A percentile compares a stretch with the other conserved stretches of the same genome.
Conservation (phyloP, 106 monocot genomes). For the Dactylorhiza incarnata region DNA sequence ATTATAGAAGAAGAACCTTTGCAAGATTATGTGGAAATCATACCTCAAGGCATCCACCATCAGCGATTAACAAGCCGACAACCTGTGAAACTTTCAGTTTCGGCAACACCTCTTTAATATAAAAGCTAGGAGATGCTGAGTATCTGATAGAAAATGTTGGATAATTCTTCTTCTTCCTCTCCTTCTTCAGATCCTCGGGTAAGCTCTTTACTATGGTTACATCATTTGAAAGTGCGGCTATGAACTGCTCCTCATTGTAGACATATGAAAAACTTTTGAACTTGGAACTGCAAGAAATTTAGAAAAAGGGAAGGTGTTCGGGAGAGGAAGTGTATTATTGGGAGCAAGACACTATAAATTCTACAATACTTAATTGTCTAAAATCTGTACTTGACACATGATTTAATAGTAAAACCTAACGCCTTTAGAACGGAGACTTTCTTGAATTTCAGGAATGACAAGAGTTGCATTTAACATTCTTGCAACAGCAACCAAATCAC, state of each 20-base stretch:
- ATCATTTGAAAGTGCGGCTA: conserved; percentile 70
- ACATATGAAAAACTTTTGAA: conserved; percentile 93
- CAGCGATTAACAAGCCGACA: conserved; percentile 54
- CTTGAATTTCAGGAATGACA: conserved; percentile 87
- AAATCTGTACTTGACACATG: not conserved
- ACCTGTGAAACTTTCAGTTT: conserved; percentile 66
- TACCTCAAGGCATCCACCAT: conserved; percentile 92
- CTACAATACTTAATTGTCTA: not conserved
- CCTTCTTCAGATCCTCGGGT: conserved; percentile 59
- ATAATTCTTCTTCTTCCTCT: conserved; percentile 68
- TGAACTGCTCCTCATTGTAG: conserved; percentile 81
- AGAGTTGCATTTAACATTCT: conserved; percentile 91
- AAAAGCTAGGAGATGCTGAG: conserved; percentile 47
- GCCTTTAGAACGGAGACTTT: conserved; percentile 64
- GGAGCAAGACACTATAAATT: not conserved
- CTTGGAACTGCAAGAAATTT: conserved; percentile 42
- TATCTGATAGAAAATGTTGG: conserved; percentile 48
- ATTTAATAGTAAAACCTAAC: conserved; percentile 39
- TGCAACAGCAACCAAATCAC: conserved; percentile 73
- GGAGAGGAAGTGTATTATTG: not conserved
- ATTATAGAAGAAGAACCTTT: not conserved
- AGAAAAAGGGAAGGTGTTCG: not conserved
- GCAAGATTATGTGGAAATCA: conserved; percentile 6
- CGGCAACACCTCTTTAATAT: conserved; percentile 60
- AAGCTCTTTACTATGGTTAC: conserved; percentile 60